A percentile compares a stretch with the other conserved stretches of the same genome.
Conservation (phyloP, 2,329 filamentous ascomycete genomes). For the Pseudogymnoascus sp. region DNA sequence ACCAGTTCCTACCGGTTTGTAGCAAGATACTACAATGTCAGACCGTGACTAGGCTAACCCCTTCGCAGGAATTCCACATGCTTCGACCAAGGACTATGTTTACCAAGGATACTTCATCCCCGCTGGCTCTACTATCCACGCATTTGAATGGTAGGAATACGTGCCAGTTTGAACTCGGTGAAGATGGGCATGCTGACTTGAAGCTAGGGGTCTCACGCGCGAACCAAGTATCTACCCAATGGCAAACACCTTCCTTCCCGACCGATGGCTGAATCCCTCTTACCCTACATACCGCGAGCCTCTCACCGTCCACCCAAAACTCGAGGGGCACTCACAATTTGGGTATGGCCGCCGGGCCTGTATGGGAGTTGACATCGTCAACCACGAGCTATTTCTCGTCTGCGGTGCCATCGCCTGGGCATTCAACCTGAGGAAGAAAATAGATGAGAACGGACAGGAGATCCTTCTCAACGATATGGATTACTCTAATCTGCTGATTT, state of each 20-base stretch:
- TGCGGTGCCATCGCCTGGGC: conserved; percentile 44
- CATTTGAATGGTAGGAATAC: conserved; percentile 41
- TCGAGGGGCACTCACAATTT: conserved; percentile 58
- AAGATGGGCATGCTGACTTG: not conserved
- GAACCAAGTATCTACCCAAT: conserved; percentile 54
- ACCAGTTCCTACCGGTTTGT: conserved; percentile 44
- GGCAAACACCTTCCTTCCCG: conserved; percentile 54
- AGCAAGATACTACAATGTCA: not conserved
- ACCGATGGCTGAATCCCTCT: conserved; percentile 53
- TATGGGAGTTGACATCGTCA: conserved; percentile 54
- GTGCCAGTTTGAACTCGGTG: not conserved
- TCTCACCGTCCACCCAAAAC: conserved; percentile 53
- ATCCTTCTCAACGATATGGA: conserved; percentile 15
- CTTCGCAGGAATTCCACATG: conserved; percentile 42
- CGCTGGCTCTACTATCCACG: conserved; percentile 44
- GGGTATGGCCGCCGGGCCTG: conserved; percentile 58
- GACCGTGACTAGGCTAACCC: not conserved
- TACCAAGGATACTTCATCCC: conserved; percentile 50
- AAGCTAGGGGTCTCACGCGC: conserved; percentile 44
- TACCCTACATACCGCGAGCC: conserved; percentile 61
- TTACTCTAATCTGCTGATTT: conserved; percentile 31
- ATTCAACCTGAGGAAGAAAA: conserved; percentile 34
- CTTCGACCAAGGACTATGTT: conserved; percentile 43
- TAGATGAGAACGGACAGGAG: conserved; percentile 16
- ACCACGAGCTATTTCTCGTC: conserved; percentile 49